Conservation (phyloP, 257 asterid genomes). For the Echium plantagineum region DNA sequence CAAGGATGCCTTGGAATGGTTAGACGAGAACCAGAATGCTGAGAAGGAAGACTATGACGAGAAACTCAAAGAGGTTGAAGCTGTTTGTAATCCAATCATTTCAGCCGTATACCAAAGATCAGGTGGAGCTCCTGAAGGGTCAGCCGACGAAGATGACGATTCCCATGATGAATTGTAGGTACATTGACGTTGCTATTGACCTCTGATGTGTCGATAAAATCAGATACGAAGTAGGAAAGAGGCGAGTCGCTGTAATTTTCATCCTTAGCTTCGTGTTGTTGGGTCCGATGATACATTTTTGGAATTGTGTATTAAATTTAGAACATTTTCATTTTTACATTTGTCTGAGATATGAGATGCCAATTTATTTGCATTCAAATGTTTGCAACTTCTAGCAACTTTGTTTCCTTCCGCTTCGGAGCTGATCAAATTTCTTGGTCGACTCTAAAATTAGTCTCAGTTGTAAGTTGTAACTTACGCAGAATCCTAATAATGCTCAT, state of each 20-base stretch:
- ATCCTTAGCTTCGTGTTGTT: conserved; percentile 8
- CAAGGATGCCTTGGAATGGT: conserved; percentile 88
- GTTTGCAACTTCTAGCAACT: too few relatives aligned
- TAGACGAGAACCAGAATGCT: conserved; percentile 76
- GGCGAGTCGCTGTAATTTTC: conserved; percentile 9
- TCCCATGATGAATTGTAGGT: conserved; percentile 57
- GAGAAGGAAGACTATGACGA: conserved; percentile 91
- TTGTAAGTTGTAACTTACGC: too few relatives aligned
- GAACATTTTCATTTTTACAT: background rate
- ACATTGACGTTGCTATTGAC: background rate
- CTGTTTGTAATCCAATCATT: conserved; percentile 80
- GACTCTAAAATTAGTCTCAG: too few relatives aligned
- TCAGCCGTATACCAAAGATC: conserved; percentile 89
- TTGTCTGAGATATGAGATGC: background rate
- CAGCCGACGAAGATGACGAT: conserved; percentile 40
- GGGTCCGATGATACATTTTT: conserved; percentile 10
- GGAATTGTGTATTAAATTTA: background rate
- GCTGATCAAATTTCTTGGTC: too few relatives aligned
- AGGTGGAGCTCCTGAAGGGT: conserved; percentile 70
- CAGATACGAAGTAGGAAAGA: conserved; percentile 3
- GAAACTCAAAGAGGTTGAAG: conserved; percentile 93
- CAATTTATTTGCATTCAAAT: background rate
- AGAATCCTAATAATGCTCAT: too few relatives aligned
- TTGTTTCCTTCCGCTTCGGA: too few relatives aligned
- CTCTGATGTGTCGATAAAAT: conserved; percentile 6